Evolutionary conservation across 2,329 filamentous ascomycete species (phyloP).

Genomic region (Chalaropsis ovoidea): DNA sequence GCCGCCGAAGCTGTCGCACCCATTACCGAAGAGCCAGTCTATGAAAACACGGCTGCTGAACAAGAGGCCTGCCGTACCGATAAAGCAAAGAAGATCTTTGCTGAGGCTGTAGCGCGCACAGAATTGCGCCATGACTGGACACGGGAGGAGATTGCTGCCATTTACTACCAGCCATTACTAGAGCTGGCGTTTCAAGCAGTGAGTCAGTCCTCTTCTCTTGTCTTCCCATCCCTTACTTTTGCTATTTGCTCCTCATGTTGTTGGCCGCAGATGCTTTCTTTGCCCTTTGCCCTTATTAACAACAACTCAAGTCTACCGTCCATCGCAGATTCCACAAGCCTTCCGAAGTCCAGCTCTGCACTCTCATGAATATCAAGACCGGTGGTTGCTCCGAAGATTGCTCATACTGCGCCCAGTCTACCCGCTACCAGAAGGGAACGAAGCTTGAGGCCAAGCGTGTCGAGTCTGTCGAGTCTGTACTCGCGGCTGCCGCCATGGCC

Average conservation of each 20-base stretch:
- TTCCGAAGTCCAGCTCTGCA: conserved; percentile 79
- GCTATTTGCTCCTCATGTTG: neutral
- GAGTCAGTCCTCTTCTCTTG: conserved; percentile 33
- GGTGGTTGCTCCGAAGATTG: conserved; percentile 88
- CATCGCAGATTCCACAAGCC: conserved; percentile 82
- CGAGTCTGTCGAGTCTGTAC: conserved; percentile 67
- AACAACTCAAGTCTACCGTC: conserved; percentile 49
- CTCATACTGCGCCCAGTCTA: conserved; percentile 84
- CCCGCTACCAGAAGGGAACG: conserved; percentile 64
- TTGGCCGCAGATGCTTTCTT: conserved; percentile 13
- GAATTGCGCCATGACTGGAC: conserved; percentile 66
- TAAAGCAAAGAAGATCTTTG: conserved; percentile 32
- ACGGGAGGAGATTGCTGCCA: conserved; percentile 65
- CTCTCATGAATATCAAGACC: conserved; percentile 93
- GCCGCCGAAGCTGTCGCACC: conserved; percentile 9
- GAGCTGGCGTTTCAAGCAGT: conserved; percentile 68
- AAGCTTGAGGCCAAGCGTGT: conserved; percentile 72
- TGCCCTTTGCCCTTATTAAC: neutral
- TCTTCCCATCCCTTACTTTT: neutral
- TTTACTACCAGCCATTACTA: conserved; percentile 74
- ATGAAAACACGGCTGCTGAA: neutral
- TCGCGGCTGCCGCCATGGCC: conserved; percentile 65
- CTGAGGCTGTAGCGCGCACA: conserved; percentile 49
- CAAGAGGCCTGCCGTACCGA: neutral
- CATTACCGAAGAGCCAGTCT: neutral